Conservation (phyloP, 768 basidiomycete genomes). For the Tricholoma saponaceum region DNA sequence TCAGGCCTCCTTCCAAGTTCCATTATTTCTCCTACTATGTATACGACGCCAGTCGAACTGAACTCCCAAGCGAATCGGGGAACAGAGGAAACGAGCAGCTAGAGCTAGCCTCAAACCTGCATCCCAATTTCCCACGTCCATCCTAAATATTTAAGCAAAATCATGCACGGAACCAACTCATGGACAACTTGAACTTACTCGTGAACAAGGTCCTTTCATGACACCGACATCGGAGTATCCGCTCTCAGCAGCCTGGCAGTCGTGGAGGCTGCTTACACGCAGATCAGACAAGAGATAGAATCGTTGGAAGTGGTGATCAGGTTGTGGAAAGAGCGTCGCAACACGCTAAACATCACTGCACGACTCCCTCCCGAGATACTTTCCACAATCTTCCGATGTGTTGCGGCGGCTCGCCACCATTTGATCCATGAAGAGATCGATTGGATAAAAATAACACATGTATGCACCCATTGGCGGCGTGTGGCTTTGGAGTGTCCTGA, state of each 20-base stretch:
- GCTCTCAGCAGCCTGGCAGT: background rate
- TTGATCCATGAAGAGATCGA: background rate
- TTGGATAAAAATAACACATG: conserved; percentile 7
- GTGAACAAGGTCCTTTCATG: background rate
- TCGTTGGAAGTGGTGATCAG: background rate
- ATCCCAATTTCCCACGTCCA: background rate
- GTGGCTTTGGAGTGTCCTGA: conserved; percentile 3
- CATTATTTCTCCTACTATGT: no score
- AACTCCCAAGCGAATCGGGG: no score
- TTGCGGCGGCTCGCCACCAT: background rate
- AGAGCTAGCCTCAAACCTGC: no score
- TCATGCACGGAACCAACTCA: background rate
- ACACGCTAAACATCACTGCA: conserved; percentile 1
- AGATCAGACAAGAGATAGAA: background rate
- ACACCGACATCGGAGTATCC: background rate
- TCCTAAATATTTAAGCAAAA: background rate
- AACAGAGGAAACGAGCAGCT: no score
- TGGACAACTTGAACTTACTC: background rate
- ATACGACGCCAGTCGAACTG: no score
- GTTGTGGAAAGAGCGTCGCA: conserved; percentile 2
- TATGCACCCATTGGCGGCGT: conserved; percentile 8
- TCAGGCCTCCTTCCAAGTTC: no score
- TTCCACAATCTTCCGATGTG: conserved; percentile 1
- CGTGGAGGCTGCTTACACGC: conserved; percentile 6
- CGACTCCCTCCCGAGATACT: conserved; percentile 9